Percentiles rank a stretch among this genome's conserved stretches.
These are phyloP conservation scores for Sporothrix mexicana DNA, from an alignment of 2,329 filamentous ascomycete species.

Conservation along the genomic window DNA sequence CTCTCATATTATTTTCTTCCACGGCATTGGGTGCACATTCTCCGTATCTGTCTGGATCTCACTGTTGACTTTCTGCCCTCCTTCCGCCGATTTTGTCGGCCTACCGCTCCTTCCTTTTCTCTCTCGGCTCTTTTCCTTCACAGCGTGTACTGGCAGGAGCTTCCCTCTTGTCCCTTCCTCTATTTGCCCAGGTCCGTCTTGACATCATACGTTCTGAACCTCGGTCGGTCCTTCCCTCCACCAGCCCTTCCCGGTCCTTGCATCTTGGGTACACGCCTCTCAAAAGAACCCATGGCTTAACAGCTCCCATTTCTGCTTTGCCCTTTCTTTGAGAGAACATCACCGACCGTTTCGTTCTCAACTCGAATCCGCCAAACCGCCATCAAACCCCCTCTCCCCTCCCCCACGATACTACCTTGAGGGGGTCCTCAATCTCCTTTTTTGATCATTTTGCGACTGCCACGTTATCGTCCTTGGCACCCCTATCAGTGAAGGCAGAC, in stretches of 20 bases:
- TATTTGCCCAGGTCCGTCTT: not conserved
- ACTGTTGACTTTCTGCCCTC: not conserved
- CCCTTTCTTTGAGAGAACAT: not conserved
- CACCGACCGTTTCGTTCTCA: not conserved
- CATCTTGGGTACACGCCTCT: not conserved
- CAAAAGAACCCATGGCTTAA: constrained; percentile 22
- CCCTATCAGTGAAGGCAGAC: constrained; percentile 5
- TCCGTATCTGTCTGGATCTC: constrained; percentile 7
- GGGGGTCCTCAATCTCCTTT: constrained; percentile 6
- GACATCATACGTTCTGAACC: constrained; percentile 16
- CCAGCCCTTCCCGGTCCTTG: not conserved
- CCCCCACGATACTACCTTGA: constrained; percentile 7
- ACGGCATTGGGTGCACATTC: not conserved
- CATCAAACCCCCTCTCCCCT: not conserved
- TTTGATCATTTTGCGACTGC: constrained; percentile 24
- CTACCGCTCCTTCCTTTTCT: not conserved
- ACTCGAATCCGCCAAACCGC: not conserved
- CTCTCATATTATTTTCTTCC: not conserved
- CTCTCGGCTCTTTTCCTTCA: not conserved
- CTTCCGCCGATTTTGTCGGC: not conserved
- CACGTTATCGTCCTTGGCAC: constrained; percentile 13
- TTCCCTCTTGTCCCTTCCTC: not conserved
- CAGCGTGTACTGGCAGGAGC: not conserved
- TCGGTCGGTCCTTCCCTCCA: constrained; percentile 4
- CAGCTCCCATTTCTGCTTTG: not conserved